A percentile compares a stretch with the other conserved stretches of the same genome.
Conservation (phyloP, 1,139 yeast genomes). For the Kodamaea derodonti region DNA sequence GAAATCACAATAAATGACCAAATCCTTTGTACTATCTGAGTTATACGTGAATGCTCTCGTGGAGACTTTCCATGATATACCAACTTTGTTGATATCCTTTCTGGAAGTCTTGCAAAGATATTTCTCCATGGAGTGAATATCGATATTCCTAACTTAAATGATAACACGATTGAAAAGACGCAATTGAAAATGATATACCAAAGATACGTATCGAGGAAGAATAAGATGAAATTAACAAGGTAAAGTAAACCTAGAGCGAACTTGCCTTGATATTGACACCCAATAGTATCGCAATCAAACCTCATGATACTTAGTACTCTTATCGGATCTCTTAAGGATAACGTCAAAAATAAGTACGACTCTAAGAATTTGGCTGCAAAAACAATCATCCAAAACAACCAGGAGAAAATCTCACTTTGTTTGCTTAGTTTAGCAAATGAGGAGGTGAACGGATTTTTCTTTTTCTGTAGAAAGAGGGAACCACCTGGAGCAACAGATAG, state of each 20-base stretch:
- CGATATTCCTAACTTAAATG: constrained; percentile 74
- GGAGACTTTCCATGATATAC: constrained; percentile 45
- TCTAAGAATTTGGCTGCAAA: constrained; percentile 72
- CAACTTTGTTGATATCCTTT: constrained; percentile 43
- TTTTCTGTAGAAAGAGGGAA: constrained; percentile 35
- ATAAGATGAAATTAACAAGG: constrained; percentile 66
- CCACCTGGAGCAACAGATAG: constrained; percentile 54
- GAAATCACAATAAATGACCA: constrained; percentile 81
- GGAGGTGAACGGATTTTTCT: constrained; percentile 33
- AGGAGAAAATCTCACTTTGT: constrained; percentile 54
- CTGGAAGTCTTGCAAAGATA: constrained; percentile 69
- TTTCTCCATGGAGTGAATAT: constrained; percentile 87
- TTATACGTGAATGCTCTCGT: no score
- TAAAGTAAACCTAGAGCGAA: constrained; percentile 53
- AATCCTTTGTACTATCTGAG: constrained; percentile 58
- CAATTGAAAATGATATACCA: constrained; percentile 88
- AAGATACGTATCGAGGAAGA: constrained; percentile 79
- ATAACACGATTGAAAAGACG: constrained; percentile 62
- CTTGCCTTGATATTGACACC: constrained; percentile 61
- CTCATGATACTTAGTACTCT: constrained; percentile 56
- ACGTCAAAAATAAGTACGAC: constrained; percentile 75
- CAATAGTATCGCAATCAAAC: constrained; percentile 20
- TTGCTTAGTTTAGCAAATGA: constrained; percentile 53
- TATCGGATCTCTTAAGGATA: constrained; percentile 77
- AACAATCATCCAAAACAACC: constrained; percentile 63